Conservation (phyloP, 495 filamentous ascomycete species). For the Xylaria cubensis region DNA sequence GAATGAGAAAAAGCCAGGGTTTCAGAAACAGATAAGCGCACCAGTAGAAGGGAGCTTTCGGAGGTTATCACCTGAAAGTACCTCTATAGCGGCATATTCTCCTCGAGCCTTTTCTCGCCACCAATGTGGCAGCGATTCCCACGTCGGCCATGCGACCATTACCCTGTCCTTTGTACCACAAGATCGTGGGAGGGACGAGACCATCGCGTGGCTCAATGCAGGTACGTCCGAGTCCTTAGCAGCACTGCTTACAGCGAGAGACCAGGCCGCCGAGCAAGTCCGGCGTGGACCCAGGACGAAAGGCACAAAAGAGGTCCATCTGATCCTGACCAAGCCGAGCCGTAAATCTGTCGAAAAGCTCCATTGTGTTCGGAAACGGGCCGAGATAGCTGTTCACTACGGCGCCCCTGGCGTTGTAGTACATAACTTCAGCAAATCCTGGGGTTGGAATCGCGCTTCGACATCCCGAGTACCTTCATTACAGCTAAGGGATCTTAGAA, state of each 20-base stretch:
- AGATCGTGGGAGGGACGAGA: conserved; percentile 27
- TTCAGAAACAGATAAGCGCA: not conserved
- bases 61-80: not conserved
- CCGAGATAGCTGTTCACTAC: conserved; percentile 26
- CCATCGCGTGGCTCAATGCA: conserved; percentile 23
- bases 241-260: conserved; percentile 22
- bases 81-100: not conserved
- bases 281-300: conserved; percentile 26
- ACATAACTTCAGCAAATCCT: conserved; percentile 32
- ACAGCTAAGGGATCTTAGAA: conserved; percentile 17
- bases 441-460: conserved; percentile 28
- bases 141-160: not conserved
- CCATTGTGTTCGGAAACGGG: conserved; percentile 20
- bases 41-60: conserved; percentile 8
- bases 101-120: not conserved
- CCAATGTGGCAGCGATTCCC: not conserved
- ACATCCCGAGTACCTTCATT: conserved; percentile 24
- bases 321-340: conserved; percentile 31
- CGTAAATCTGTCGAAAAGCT: conserved; percentile 27
- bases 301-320: conserved; percentile 31
- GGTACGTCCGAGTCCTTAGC: conserved; percentile 24
- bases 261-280: conserved; percentile 26
- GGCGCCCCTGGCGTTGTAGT: conserved; percentile 14
- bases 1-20: not conserved
- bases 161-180: conserved; percentile 20